Evolutionary conservation across 129 eudicot species (phyloP).

Genomic region (Flaveria trinervia): DNA sequence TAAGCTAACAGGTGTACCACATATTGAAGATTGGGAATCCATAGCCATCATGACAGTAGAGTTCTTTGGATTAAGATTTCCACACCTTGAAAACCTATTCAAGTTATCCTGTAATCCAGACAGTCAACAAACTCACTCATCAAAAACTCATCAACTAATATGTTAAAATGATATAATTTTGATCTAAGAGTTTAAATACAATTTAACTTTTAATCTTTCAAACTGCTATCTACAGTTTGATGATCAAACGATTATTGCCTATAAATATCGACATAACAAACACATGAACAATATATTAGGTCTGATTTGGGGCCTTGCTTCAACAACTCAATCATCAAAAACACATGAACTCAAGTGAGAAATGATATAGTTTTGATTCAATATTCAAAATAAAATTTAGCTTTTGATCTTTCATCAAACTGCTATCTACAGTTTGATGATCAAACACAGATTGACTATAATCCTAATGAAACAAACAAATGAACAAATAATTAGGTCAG

Average conservation of each 20-base stretch:
- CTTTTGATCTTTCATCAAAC: too few species aligned
- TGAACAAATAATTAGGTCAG: neutral
- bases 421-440: neutral
- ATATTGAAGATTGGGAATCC: conserved; percentile 80
- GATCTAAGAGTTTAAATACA: too few species aligned
- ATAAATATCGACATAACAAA: neutral
- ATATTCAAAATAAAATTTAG: neutral
- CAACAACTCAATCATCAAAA: too few species aligned
- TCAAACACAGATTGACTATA: neutral
- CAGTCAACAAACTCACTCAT: neutral
- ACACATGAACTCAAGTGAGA: too few species aligned
- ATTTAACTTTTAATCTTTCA: too few species aligned
- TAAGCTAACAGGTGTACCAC: conserved; percentile 50
- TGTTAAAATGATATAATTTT: too few species aligned
- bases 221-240: too few species aligned
- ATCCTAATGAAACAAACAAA: neutral
- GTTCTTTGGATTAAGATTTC: conserved; percentile 45
- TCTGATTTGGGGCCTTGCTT: too few species aligned
- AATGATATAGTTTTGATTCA: too few species aligned
- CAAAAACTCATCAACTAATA: too few species aligned
- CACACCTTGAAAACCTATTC: conserved; percentile 46
- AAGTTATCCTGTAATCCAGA: conserved; percentile 34
- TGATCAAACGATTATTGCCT: neutral
- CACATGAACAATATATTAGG: neutral
- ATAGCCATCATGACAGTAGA: conserved; percentile 47